Evolutionary conservation across 1,284 basidiomycete genomes (phyloP).

Genomic region (Ganoderma sp.): DNA sequence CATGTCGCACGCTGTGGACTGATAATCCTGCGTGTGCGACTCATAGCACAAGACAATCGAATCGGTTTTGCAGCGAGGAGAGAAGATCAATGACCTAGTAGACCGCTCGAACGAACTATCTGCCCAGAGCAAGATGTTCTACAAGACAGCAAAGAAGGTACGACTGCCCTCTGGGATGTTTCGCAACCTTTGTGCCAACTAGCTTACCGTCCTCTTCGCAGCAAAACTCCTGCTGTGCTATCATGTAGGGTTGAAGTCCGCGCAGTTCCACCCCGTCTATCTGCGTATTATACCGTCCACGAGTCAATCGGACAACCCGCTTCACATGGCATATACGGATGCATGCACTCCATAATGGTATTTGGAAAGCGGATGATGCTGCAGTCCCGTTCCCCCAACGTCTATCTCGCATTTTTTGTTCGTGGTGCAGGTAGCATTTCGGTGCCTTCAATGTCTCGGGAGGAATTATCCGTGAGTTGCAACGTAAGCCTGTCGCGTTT

Average conservation of each 20-base stretch:
- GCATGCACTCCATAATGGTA: neutral
- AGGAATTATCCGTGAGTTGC: neutral
- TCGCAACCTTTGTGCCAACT: neutral
- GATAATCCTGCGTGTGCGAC: neutral
- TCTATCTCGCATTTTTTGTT: neutral
- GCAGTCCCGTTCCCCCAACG: neutral
- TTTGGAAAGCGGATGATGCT: neutral
- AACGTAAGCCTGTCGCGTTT: neutral
- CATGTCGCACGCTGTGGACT: neutral
- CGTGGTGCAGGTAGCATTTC: neutral
- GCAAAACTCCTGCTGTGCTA: conserved; percentile 76
- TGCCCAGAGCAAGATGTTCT: conserved; percentile 90
- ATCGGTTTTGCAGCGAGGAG: conserved; percentile 93
- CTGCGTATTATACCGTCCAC: neutral
- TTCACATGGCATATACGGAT: conserved; percentile 1
- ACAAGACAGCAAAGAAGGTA: conserved; percentile 82
- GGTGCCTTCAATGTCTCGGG: neutral
- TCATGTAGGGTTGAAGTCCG: conserved; percentile 41
- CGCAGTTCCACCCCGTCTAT: neutral
- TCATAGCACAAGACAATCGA: conserved; percentile 98
- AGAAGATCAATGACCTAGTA: conserved; percentile 98
- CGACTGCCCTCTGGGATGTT: conserved; percentile 23
- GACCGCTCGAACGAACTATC: conserved; percentile 93
- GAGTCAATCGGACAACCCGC: neutral
- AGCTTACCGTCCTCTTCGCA: conserved; percentile 30